Evolutionary conservation across 140 eudicot genomes (phyloP).

Genomic region (Erigeron philadelphicus): DNA sequence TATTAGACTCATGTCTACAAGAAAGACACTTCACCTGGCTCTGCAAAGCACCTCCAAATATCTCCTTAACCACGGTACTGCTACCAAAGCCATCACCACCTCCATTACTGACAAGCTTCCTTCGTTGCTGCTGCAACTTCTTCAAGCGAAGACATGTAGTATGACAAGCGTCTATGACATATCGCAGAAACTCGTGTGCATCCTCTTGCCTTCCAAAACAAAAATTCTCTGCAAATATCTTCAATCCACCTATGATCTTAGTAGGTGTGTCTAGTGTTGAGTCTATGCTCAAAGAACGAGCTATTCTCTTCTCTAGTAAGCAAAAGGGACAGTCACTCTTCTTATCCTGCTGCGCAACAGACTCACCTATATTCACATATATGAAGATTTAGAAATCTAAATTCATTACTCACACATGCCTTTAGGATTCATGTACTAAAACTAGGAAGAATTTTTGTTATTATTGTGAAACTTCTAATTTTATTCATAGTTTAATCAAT

Average conservation of each 20-base stretch:
- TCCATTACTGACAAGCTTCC: slow-evolving; percentile 35
- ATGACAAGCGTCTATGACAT: slow-evolving; percentile 93
- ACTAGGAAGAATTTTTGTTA: neutral
- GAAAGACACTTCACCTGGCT: slow-evolving; percentile 93
- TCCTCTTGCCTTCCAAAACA: slow-evolving; percentile 89
- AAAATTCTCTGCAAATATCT: slow-evolving; percentile 68
- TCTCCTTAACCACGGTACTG: slow-evolving; percentile 72
- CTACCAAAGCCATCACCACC: slow-evolving; percentile 40
- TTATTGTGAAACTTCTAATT: neutral
- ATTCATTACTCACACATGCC: neutral
- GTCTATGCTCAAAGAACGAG: slow-evolving; percentile 56
- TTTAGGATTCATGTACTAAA: neutral
- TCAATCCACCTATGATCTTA: slow-evolving; percentile 59
- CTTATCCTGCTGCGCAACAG: slow-evolving; percentile 46
- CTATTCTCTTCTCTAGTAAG: slow-evolving; percentile 71
- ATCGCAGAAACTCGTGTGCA: slow-evolving; percentile 88
- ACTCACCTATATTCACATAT: slow-evolving; percentile 46
- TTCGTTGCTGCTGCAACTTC: slow-evolving; percentile 66
- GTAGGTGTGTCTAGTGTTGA: slow-evolving; percentile 56
- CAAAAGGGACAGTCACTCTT: slow-evolving; percentile 92
- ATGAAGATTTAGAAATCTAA: neutral
- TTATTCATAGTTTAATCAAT: neutral
- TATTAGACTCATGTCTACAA: slow-evolving; percentile 84
- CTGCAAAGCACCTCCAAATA: slow-evolving; percentile 94
- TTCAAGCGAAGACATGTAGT: slow-evolving; percentile 79